Base-by-base conservation (phyloP, 2,329 filamentous ascomycete species). In the Cladophialophora bantiana region DNA sequence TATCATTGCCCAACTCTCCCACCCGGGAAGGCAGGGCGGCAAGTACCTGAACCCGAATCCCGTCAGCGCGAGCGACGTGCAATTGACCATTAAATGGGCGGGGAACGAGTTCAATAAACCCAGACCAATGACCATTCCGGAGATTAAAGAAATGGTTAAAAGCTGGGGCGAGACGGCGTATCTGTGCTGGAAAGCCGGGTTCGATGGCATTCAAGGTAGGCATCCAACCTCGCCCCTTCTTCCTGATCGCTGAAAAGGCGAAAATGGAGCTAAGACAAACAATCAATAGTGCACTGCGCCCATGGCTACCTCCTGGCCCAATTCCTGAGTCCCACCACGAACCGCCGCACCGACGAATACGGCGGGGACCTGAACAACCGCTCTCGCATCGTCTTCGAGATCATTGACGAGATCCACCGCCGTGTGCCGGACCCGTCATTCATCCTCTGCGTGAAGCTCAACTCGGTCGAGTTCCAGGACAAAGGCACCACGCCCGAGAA, bases 351-450 rank as follows among this genome's bases (percentile, higher is more conserved):
- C 1, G 74, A 76, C 57, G 36, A 70, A 26, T 76, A 76, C 53
- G 68, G 53, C 7, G 89, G 89, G 64, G 83, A 81, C 75, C 87
- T 89, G 71, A 85, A 88, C 74, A 90, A 90, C 80, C 84, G 89
- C 69, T 85, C 80, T 12, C 84, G 88, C n/a, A 75, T 90, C 32
- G 79, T 88, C 36, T 73, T 83, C 9, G 86, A 90, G 71, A 78
- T 87, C 45, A 66, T 67, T n/a, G 57, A 63, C 7, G 69, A 59
- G 31, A 68, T 81, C 56, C 80, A 65, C 7, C 62, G 60, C 4
- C 65, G 67, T 2, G 63, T 71, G 3, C 38, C 64, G 10, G 69
- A 71, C 52, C 65, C 67, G 42, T 53, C 54, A 10, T 72, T 72
- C 55, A 69, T 69, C 42, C 56, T 70, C 42, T 68, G 70, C 54